A percentile compares a stretch with the other conserved stretches of the same genome.
These are phyloP conservation scores for Termitomyces sp. DNA, from an alignment of 768 basidiomycete species.

Conservation along the genomic window DNA sequence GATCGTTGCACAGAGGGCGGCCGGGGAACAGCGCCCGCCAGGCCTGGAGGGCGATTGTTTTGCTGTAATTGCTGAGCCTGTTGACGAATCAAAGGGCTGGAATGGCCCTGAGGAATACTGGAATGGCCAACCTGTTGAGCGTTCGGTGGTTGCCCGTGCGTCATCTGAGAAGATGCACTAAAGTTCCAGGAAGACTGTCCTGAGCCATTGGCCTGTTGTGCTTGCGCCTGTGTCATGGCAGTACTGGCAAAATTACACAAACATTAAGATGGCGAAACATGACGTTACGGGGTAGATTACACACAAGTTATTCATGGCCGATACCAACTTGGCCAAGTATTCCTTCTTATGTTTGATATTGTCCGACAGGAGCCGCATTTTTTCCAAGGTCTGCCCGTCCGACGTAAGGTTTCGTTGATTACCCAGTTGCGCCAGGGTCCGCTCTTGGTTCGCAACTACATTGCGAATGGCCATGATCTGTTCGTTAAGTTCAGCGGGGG, in stretches of 20 bases:
- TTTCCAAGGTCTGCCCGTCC: conserved; percentile 17
- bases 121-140: conserved; percentile 9
- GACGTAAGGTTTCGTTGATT: conserved; percentile 6
- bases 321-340: conserved; percentile 27
- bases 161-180: conserved; percentile 3
- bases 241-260: conserved; percentile 3
- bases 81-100: conserved; percentile 24
- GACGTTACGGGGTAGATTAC: conserved; percentile 9
- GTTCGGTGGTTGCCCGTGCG: conserved; percentile 3
- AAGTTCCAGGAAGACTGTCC: conserved; percentile 14
- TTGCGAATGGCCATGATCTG: conserved; percentile 7
- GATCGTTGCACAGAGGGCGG: conserved; percentile 33
- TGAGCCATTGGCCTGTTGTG: conserved; percentile 17
- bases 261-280: not conserved
- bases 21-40: conserved; percentile 25
- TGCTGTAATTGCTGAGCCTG: conserved; percentile 21
- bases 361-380: conserved; percentile 15
- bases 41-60: conserved; percentile 22
- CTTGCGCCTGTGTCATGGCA: conserved; percentile 11
- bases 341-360: conserved; percentile 35
- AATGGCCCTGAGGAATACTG: conserved; percentile 11
- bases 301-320: conserved; percentile 31
- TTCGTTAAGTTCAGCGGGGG: conserved; percentile 12
- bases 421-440: conserved; percentile 1
- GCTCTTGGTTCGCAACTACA: conserved; percentile 8